Evolutionary conservation across 176 grass and related monocot species (phyloP), one percentile per base, ranked within the genome.

Genomic region (Aegilops bicornis): DNA sequence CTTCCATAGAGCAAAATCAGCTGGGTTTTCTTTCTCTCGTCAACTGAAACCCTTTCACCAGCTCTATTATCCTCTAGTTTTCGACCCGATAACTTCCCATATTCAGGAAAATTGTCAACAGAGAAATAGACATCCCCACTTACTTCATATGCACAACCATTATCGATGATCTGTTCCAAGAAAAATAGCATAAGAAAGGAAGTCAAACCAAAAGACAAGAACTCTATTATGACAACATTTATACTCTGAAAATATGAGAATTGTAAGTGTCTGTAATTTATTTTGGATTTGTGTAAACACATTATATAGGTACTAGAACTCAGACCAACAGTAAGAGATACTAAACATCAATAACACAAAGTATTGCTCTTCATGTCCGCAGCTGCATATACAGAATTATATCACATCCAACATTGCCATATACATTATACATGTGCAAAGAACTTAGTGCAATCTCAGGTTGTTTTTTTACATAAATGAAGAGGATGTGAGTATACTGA

Each of bases 1-100:
- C 90, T 98, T 98, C 96, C 96, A 98, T 50, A 98, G 76, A 79
- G 96, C 91, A 92, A 98, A 98, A 88, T 98, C 96, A 92, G 93
- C 93, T 87, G 93, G 91, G 60, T 98, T 94, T 82, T 87, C 88
- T 98, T 98, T 79, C 96, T 92, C n/a, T 91, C 88, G 82, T 98
- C 93, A 74, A 98, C 84, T 33, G 90, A 76, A 86, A 98, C 92
- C 81, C 96, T 98, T 93, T 98, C 96, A 31, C 96, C 96, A 72
- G 93, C 91, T 88, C 93, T 88, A 90, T 98, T 98, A 60, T 98
- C 96, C 86, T 98, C 93, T 88, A 98, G 62, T 69, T 93, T 98
- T 83, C 96, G 89, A 77, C 96, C 96, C 88, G 92, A 98, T 56
- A 98, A 83, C 47, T 33, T 86, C 37, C 96, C 96, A 87, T 98